These are phyloP conservation scores for Rutstroemia sp. DNA, from an alignment of 2,329 filamentous ascomycete species.

Conservation along the genomic window DNA sequence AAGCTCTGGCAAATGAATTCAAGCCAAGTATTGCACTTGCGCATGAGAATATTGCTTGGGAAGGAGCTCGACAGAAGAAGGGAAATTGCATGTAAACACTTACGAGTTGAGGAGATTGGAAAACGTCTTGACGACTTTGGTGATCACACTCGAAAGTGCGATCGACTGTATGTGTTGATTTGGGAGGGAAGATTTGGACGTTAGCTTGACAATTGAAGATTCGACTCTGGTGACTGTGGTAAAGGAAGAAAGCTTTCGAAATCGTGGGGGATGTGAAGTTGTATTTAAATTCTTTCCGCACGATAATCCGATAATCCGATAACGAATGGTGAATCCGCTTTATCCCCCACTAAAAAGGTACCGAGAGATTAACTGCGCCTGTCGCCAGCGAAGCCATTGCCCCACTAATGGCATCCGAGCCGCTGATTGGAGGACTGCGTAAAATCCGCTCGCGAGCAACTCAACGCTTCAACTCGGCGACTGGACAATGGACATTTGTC, in stretches of 20 bases:
- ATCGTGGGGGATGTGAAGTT: neutral
- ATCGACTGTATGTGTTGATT: slow-evolving; percentile 17
- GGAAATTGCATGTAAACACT: slow-evolving; percentile 32
- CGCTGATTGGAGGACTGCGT: neutral
- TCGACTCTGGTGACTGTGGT: neutral
- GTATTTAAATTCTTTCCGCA: neutral
- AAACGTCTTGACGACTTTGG: slow-evolving; percentile 82
- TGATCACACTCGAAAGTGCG: slow-evolving; percentile 29
- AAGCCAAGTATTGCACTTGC: neutral
- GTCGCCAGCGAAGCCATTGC: neutral
- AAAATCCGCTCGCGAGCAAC: too few species aligned
- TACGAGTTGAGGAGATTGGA: slow-evolving; percentile 97
- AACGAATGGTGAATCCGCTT: neutral
- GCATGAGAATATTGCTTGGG: neutral
- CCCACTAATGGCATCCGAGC: neutral
- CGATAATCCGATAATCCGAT: neutral
- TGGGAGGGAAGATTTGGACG: neutral
- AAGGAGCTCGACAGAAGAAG: neutral
- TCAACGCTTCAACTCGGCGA: too few species aligned
- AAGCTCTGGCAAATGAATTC: neutral
- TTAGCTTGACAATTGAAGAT: neutral
- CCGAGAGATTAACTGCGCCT: neutral
- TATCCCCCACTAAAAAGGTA: slow-evolving; percentile 2
- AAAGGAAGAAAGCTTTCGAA: neutral
- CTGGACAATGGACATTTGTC: too few species aligned